Base-by-base conservation (phyloP, 176 grass and related monocot genomes). In the Hsuehochloa calcarea region DNA sequence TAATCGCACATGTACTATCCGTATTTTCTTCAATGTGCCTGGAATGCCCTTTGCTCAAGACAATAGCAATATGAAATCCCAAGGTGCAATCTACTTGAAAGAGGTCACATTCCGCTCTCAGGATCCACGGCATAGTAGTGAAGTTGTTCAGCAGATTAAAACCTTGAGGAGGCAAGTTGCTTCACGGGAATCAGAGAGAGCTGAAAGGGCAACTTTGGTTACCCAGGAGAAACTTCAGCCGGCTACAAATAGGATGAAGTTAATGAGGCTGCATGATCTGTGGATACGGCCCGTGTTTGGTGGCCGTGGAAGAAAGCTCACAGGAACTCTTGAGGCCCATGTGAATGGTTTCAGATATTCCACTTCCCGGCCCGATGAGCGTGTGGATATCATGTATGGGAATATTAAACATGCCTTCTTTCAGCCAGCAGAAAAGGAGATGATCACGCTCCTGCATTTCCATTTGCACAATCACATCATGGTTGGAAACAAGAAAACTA, bases 401-500 rank as follows among this genome's bases (percentile, higher is more conserved):
- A 92, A 92, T 65, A 79, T 92, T 31, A 92, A 92, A 44, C 90
- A 29, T 29, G 29, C 29, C 29, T 29, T 29, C 29, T 29, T 29
- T 29, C 29, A 29, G 29, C 29, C 29, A 10, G 86, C 86, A 29
- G 90, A 89, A 37, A 89, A 78, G 55, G 90, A 92, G 72, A 92
- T 92, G 90, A 92, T 92, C 59, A 89, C 86, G 0, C 78, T 92
- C 6, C 41, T 84, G 26, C 86, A 92, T 74, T 92, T 92, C 55
- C 90, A 92, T 82, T 27, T 92, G 50, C 90, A 92, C 77, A 92
- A 92, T 38, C 90, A 92, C 35, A 89, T 92, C 51, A 92, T 92
- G 90, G 86, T 88, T 19, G 90, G 90, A 15, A 92, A 82, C 45
- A 92, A 79, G 67, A 92, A 89, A 72, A 92, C 90, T 2, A 92